Evolutionary conservation across 768 basidiomycete species (phyloP).

Genomic region (Candolleomyces aberdarensis): DNA sequence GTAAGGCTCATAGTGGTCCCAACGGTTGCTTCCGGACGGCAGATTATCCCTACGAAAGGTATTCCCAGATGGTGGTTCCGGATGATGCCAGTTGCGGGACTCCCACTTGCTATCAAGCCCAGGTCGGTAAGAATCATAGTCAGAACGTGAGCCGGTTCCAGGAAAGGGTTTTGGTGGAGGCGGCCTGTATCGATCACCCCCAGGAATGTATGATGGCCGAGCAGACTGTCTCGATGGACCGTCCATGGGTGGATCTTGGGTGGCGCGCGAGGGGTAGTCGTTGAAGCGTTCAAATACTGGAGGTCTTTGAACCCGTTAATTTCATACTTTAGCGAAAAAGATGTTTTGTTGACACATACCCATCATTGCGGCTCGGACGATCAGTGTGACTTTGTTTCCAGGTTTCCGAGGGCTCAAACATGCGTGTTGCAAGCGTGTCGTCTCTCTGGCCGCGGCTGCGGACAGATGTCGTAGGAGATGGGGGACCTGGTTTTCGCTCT

Average conservation of each 20-base stretch:
- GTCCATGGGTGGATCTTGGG: conserved; percentile 34
- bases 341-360: conserved; percentile 20
- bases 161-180: conserved; percentile 37
- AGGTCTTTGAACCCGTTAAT: conserved; percentile 9
- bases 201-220: conserved; percentile 20
- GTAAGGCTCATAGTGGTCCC: conserved; percentile 23
- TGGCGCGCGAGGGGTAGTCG: conserved; percentile 28
- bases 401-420: conserved; percentile 70
- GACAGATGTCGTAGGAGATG: conserved; percentile 32
- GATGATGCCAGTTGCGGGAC: conserved; percentile 20
- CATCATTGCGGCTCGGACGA: conserved; percentile 39
- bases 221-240: conserved; percentile 29
- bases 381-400: conserved; percentile 64
- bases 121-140: conserved; percentile 53
- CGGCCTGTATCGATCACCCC: conserved; percentile 53
- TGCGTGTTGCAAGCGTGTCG: conserved; percentile 37
- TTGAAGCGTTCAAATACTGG: conserved; percentile 29
- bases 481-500: conserved; percentile 39
- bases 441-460: conserved; percentile 30
- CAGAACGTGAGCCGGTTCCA: conserved; percentile 29
- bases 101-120: conserved; percentile 33
- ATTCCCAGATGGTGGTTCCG: conserved; percentile 14
- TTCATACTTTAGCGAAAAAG: conserved; percentile 7
- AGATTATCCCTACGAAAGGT: conserved; percentile 22
- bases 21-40: conserved; percentile 17